A percentile compares a stretch with the other conserved stretches of the same genome.
Conservation (phyloP, 768 basidiomycete species). For the Leccinum obscurum region DNA sequence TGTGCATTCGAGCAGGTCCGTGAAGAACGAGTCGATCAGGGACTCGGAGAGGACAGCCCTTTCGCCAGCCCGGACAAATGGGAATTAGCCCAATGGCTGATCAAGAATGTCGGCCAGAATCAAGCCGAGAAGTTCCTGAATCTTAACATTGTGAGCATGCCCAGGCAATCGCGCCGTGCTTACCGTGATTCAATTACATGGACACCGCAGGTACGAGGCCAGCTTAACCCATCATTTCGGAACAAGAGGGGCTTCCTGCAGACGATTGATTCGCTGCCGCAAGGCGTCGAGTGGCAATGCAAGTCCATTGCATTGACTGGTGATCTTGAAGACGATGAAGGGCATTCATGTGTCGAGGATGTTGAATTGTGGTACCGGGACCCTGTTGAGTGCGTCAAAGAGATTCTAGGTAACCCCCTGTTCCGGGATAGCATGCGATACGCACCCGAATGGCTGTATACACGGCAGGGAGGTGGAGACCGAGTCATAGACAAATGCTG, state of each 20-base stretch:
- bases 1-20: no score
- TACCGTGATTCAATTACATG: background rate
- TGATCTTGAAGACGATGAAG: background rate
- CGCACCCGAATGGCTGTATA: no score
- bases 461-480: no score
- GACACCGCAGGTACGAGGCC: background rate
- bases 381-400: background rate
- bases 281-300: background rate
- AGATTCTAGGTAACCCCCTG: conserved; percentile 22
- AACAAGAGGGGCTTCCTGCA: background rate
- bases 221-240: background rate
- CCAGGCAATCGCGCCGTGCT: no score
- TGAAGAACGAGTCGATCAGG: no score
- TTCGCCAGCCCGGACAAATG: background rate
- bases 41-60: background rate
- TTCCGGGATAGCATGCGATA: no score
- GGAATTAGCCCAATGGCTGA: background rate
- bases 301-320: background rate
- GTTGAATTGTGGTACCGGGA: background rate
- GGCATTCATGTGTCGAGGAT: background rate
- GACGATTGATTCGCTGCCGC: background rate
- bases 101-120: background rate
- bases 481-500: no score
- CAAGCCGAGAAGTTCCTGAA: background rate
- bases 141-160: background rate